Evolutionary conservation across 805 yeast genomes (phyloP).

Genomic region (Yamadazyma paraphyllophila): DNA sequence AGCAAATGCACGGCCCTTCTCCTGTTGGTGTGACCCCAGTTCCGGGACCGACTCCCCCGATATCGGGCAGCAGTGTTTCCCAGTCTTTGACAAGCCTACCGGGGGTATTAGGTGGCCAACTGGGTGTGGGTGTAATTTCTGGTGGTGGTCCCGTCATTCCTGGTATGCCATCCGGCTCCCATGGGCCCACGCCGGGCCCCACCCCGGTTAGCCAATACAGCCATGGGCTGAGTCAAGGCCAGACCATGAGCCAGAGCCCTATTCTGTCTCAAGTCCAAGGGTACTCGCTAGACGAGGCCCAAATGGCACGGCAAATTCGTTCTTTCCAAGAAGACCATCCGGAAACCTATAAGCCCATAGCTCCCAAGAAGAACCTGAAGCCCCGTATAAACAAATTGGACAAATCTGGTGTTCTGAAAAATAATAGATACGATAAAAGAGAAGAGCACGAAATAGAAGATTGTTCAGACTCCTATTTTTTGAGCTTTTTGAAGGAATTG

Average conservation of each 20-base stretch:
- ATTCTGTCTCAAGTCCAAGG: not conserved
- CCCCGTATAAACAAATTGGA: conserved; percentile 38
- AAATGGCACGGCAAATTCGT: not conserved
- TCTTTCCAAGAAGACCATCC: not conserved
- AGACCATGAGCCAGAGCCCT: not conserved
- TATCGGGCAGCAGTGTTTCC: not conserved
- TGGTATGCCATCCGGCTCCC: not conserved
- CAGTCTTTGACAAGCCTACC: not conserved
- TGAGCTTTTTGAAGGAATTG: conserved; percentile 7
- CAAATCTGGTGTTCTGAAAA: conserved; percentile 7
- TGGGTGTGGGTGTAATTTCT: too few relatives aligned
- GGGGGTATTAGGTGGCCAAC: not conserved
- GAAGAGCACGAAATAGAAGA: conserved; percentile 4
- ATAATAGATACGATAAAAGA: not conserved
- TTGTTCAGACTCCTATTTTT: conserved; percentile 7
- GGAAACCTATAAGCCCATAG: conserved; percentile 30
- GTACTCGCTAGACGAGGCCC: not conserved
- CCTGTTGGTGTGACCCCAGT: not conserved
- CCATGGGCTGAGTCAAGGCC: not conserved
- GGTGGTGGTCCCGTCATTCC: too few relatives aligned
- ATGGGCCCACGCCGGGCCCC: not conserved
- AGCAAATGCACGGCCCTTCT: not conserved
- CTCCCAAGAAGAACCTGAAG: conserved; percentile 34
- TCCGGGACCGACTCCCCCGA: not conserved
- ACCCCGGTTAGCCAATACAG: not conserved